These are phyloP conservation scores for Chlorophyllum brunneum DNA, from an alignment of 768 basidiomycete genomes.

Conservation along the genomic window DNA sequence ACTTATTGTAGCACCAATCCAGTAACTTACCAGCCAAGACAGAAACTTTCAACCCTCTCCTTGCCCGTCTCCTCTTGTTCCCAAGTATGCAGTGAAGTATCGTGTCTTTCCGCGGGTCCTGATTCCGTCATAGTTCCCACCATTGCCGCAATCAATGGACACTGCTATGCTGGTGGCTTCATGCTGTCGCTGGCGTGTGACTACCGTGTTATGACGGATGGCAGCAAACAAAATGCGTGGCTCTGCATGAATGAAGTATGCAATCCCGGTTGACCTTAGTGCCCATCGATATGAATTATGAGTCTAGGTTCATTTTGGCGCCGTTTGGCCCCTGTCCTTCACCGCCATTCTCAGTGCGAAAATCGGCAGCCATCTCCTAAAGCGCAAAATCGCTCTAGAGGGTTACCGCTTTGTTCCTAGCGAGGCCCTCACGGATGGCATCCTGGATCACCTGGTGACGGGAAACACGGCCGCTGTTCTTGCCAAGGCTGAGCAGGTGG, in stretches of 20 bases:
- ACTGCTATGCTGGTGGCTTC: conserved; percentile 83
- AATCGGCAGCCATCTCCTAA: conserved; percentile 50
- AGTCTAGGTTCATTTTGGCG: conserved; percentile 76
- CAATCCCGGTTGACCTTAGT: neutral
- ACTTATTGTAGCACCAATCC: conserved; percentile 4
- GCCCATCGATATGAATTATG: neutral
- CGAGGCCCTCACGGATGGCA: conserved; percentile 62
- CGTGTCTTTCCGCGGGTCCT: neutral
- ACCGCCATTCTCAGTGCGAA: conserved; percentile 61
- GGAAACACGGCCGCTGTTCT: conserved; percentile 59
- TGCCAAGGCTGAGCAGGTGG: conserved; percentile 61
- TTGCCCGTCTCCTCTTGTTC: conserved; percentile 66
- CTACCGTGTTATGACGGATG: conserved; percentile 86
- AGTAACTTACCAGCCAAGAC: conserved; percentile 10
- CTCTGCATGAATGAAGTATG: conserved; percentile 89
- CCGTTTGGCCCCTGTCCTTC: conserved; percentile 73
- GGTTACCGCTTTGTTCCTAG: conserved; percentile 73
- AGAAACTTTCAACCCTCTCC: conserved; percentile 76
- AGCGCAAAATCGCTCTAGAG: conserved; percentile 75
- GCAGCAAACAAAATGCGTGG: conserved; percentile 74
- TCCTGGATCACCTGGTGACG: conserved; percentile 68
- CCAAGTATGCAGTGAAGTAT: conserved; percentile 49
- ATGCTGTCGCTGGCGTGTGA: conserved; percentile 81
- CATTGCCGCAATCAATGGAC: conserved; percentile 78
- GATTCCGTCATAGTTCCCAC: conserved; percentile 55